Evolutionary conservation across 1,284 basidiomycete species (phyloP), one percentile per base, ranked within the genome.

Genomic region (Sanghuangporus sanghuang): DNA sequence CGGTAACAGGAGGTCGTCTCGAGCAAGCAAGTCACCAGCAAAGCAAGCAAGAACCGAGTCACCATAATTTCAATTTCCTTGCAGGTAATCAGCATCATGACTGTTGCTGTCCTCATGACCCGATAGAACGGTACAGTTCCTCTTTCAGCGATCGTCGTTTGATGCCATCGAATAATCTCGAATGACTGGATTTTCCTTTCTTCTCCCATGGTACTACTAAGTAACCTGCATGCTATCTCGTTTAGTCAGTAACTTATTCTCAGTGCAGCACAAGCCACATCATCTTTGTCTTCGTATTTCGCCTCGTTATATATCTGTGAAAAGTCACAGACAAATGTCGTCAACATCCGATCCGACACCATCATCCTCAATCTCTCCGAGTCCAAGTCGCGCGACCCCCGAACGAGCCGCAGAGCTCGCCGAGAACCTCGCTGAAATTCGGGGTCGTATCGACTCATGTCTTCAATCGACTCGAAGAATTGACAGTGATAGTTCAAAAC

Each of bases 341-440:
- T 32, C 40, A n/a, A 4, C 40, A n/a, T 46, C 44, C 21, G 44
- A 46, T 16, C 6, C 44, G 21, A 46, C 7, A 7, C 1, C 32
- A 54, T 49, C 18, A 16, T 9, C 14, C 23, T 21, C 21, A 23
- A 9, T 21, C n/a, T 14, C 14, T 9, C 16, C 14, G 2, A 23
- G n/a, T 21, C 18, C 35, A 14, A 5, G 7, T 44, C 21, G 1
- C 6, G 59, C 68, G 1, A 18, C 67, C 27, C 66, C 68, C 16
- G 72, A 75, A 64, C 77, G 83, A 27, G 74, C 74, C 16, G 68
- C 75, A 27, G 87, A 89, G 66, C 74, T 90, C 36, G 71, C 72
- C 6, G 77, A 81, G 64, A 79, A 81, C 7, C 76, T 90, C 5
- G 67, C 74, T 3, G 81, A 83, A 65, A 78, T 88, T 68, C 75